Conservation (phyloP, 352 stramenopile species). For the Discostella stelligera region DNA sequence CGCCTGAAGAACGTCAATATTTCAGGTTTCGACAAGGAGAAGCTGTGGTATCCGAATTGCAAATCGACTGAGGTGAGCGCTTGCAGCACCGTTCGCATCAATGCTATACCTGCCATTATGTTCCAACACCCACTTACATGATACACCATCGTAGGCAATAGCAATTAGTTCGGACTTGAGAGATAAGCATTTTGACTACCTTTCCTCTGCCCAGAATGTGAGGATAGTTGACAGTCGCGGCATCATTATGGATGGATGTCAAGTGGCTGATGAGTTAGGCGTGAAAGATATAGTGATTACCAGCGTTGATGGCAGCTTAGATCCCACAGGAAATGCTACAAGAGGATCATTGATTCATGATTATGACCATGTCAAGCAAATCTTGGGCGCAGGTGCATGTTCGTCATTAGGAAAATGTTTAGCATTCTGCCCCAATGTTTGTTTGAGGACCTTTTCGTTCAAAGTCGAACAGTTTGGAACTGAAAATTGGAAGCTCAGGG, state of each 20-base stretch:
- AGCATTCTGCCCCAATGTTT: conserved; percentile 49
- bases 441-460: conserved; percentile 46
- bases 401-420: conserved; percentile 39
- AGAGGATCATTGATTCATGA: conserved; percentile 45
- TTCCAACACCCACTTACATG: conserved; percentile 2
- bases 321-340: conserved; percentile 24
- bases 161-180: neutral
- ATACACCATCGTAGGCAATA: conserved; percentile 6
- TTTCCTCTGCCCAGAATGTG: conserved; percentile 15
- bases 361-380: conserved; percentile 32
- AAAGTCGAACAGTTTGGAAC: conserved; percentile 54
- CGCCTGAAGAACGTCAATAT: conserved; percentile 45
- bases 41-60: conserved; percentile 34
- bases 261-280: neutral
- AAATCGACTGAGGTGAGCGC: conserved; percentile 15
- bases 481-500: conserved; percentile 46
- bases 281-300: conserved; percentile 43
- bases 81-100: neutral
- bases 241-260: conserved; percentile 4
- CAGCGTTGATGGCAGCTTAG: conserved; percentile 47
- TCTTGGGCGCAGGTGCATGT: conserved; percentile 36
- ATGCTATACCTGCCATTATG: neutral
- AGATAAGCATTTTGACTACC: conserved; percentile 25
- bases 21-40: conserved; percentile 52
- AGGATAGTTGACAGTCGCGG: conserved; percentile 18